Evolutionary conservation across 106 monocot species (phyloP).

Genomic region (Dioscorea zingiberensis): DNA sequence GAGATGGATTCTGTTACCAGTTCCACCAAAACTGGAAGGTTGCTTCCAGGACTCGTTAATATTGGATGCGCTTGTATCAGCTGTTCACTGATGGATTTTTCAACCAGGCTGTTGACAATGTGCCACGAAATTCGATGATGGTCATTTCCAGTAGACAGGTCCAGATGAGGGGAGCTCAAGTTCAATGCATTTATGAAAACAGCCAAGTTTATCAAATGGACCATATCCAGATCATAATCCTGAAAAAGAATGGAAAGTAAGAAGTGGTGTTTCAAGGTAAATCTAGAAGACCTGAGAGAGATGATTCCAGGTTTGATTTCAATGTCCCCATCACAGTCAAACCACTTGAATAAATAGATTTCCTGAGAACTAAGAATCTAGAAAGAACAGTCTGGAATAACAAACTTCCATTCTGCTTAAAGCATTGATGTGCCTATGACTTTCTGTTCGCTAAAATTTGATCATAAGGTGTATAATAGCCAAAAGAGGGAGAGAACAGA

Average conservation of each 20-base stretch:
- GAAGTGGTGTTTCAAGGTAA: background rate
- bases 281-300: too few relatives aligned
- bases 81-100: slow-evolving; percentile 43
- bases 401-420: too few relatives aligned
- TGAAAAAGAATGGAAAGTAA: slow-evolving; percentile 14
- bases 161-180: slow-evolving; percentile 9
- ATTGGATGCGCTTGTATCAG: slow-evolving; percentile 17
- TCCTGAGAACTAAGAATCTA: too few relatives aligned
- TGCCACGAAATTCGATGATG: slow-evolving; percentile 35
- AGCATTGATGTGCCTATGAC: too few relatives aligned
- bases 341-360: too few relatives aligned
- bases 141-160: slow-evolving; percentile 2
- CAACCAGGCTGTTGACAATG: slow-evolving; percentile 53
- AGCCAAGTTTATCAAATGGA: slow-evolving; percentile 69
- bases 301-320: too few relatives aligned
- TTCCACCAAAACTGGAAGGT: slow-evolving; percentile 43
- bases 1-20: slow-evolving; percentile 65
- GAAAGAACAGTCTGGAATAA: too few relatives aligned
- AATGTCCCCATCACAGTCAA: too few relatives aligned
- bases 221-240: slow-evolving; percentile 45
- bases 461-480: too few relatives aligned
- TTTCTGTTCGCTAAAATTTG: too few relatives aligned
- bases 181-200: slow-evolving; percentile 84
- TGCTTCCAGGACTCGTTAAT: slow-evolving; percentile 38
- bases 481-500: too few relatives aligned